Base-by-base conservation (phyloP, 805 yeast genomes). In the Martiniozyma abietophila region DNA sequence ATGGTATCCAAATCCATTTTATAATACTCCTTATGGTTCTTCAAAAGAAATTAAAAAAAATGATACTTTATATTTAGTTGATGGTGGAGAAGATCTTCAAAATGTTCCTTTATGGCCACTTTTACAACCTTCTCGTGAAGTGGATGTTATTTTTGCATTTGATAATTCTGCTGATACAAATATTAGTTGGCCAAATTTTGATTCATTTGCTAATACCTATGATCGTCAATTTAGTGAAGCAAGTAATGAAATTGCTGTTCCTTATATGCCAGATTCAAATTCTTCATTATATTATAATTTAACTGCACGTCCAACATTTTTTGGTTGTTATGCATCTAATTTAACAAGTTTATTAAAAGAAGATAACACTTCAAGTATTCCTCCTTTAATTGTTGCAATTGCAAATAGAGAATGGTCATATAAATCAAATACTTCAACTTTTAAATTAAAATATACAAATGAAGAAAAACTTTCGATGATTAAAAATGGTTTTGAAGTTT, bases 41-140 rank as follows among this genome's bases (percentile, higher is more conserved):
- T 49, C 59, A 10, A 50, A 55, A 2, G 38, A 63, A 14, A 62
- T 76, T 35, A 54, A 57, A 16, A 39, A 56, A 3, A 53, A 66
- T 30, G 62, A 62, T 4, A 53, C 64, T 17, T 59, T 80, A 27
- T 68, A 61, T 47, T 61, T 82, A 39, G 84, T 73, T 20, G 94
- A 82, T 50, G 94, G 94, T 27, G 94, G 92, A 21, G 84, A 77
- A 52, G 89, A 81, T 51, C 36, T 65, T 7, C 85, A 80, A 53
- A 80, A 80, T 47, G 63, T 82, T 12, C 92, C 94, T 0, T 53
- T 78, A 25, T 59, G 67, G 20, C 83, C 89, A 3, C 62, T 82
- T 32, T 47, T 80, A 18, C 80, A 77, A 44, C 71, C 73, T 5
- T 69, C 70, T 29, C 63, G 86, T 51, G 56, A 65, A 10, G 60